Conservation (phyloP, 23 red algal genomes). For the Gracilaria gracilis region DNA sequence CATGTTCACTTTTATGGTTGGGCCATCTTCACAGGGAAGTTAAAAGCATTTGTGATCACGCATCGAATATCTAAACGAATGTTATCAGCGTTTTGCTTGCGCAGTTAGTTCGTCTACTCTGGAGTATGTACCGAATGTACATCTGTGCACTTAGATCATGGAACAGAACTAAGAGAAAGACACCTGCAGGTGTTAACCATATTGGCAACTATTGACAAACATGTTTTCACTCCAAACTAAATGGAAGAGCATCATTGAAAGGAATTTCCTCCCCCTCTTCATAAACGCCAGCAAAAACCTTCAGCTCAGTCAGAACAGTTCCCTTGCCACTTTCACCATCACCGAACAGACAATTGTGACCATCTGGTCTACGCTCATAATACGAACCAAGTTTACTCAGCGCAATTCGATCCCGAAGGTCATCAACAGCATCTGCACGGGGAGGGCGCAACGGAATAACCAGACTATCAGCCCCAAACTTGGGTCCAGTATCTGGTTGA, state of each 20-base stretch:
- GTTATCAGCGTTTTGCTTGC: no score
- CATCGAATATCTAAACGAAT: no score
- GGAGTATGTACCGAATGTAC: no score
- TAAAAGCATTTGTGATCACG: no score
- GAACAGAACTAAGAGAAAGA: no score
- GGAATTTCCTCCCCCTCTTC: constrained; percentile 86
- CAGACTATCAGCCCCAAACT: constrained; percentile 80
- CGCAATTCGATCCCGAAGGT: constrained; percentile 65
- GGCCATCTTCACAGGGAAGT: no score
- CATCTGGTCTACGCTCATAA: constrained; percentile 73
- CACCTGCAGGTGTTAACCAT: no score
- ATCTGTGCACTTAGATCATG: no score
- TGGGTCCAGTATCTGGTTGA: constrained; percentile 78
- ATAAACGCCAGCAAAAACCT: constrained; percentile 72
- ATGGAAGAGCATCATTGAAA: constrained; percentile 77
- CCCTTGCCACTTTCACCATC: constrained; percentile 63
- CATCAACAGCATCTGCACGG: constrained; percentile 4
- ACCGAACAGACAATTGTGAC: constrained; percentile 66
- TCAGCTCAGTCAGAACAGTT: constrained; percentile 36
- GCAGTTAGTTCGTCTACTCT: no score
- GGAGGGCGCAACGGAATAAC: constrained; percentile 71
- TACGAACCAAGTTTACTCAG: constrained; percentile 78
- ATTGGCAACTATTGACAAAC: neutral
- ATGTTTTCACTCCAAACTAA: constrained; percentile 55
- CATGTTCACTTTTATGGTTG: no score